phyloP scores from a whole-genome alignment of 169 alveolate species.

The Toxoplasma gondii region DNA sequence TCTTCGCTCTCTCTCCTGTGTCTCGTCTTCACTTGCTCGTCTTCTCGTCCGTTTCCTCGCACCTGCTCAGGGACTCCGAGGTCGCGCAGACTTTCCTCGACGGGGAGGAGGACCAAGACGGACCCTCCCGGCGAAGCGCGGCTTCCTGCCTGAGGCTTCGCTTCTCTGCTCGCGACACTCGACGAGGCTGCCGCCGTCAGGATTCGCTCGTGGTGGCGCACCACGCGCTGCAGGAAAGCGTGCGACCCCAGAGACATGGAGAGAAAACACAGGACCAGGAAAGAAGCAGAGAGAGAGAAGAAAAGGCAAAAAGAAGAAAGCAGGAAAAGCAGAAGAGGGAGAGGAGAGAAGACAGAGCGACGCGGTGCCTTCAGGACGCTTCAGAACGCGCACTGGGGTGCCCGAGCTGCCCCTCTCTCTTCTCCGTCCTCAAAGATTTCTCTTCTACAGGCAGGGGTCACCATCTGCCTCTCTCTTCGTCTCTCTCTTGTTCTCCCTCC shows the following conservation, averaged over 20 bases:
- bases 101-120: not conserved
- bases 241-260: not conserved
- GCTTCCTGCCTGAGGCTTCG: not conserved
- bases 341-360: too few relatives aligned
- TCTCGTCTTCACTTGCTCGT: not conserved
- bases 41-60: not conserved
- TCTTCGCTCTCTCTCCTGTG: not conserved
- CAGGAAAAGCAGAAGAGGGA: not conserved
- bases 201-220: conserved; percentile 20
- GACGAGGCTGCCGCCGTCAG: not conserved
- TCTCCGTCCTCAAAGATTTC: too few relatives aligned
- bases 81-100: conserved; percentile 2
- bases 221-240: conserved; percentile 6
- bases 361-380: too few relatives aligned
- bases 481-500: not conserved
- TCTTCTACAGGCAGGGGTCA: too few relatives aligned
- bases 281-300: not conserved
- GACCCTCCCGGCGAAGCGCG: not conserved
- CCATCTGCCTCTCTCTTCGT: too few relatives aligned
- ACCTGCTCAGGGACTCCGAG: conserved; percentile 3
- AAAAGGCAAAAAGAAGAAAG: not conserved
- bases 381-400: too few relatives aligned
- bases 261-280: not conserved
- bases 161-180: not conserved
- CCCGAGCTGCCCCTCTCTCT: too few relatives aligned